Percentiles rank a stretch among this genome's conserved stretches.
Conservation (phyloP, 306 rosid species). For the Vigna trinervia region DNA sequence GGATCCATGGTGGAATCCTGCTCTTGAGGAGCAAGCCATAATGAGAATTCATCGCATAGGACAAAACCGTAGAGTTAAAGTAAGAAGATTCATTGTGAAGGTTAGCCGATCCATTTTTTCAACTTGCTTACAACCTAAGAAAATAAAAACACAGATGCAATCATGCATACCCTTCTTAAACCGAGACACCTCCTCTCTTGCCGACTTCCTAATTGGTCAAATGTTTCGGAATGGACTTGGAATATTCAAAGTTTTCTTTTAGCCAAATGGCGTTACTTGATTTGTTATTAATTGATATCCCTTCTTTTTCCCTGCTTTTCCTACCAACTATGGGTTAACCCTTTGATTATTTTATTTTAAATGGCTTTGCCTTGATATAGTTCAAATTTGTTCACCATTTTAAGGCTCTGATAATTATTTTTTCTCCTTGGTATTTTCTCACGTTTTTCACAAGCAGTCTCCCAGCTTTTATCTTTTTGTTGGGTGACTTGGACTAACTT, state of each 20-base stretch:
- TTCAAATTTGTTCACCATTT: conserved; percentile 1
- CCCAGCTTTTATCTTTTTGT: background rate
- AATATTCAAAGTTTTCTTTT: background rate
- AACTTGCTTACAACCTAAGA: background rate
- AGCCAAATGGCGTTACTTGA: background rate
- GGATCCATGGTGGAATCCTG: conserved; percentile 99
- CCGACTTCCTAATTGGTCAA: conserved; percentile 23
- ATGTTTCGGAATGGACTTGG: background rate
- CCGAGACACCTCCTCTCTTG: background rate
- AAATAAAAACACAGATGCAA: background rate
- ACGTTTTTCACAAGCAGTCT: conserved; percentile 34
- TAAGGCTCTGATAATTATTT: background rate
- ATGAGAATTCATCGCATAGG: conserved; percentile 94
- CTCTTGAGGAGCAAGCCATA: conserved; percentile 93
- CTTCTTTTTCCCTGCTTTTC: background rate
- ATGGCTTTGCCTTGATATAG: conserved; percentile 25
- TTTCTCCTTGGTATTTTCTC: conserved; percentile 6
- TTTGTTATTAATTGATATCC: background rate
- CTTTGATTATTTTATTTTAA: conserved; percentile 7
- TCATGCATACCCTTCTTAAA: background rate
- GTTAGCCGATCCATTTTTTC: conserved; percentile 42
- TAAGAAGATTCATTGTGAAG: conserved; percentile 52
- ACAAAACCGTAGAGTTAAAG: conserved; percentile 59
- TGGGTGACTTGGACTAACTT: conserved; percentile 3
- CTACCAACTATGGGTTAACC: conserved; percentile 37